Conservation (phyloP, 2,329 filamentous ascomycete species). For the Pseudonectria buxi region DNA sequence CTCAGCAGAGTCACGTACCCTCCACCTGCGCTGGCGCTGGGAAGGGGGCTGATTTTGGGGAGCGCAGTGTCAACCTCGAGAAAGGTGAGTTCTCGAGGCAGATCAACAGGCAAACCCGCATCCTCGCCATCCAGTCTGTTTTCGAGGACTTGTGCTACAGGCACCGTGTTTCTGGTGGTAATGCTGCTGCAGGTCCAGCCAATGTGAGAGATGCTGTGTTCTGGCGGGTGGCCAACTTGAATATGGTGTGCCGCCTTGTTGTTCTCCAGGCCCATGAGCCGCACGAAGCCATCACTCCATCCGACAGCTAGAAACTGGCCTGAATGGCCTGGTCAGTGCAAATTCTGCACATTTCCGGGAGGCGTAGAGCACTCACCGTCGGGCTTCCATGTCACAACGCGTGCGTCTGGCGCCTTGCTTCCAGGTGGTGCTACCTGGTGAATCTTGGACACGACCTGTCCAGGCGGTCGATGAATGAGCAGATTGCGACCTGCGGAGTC, state of each 20-base stretch:
- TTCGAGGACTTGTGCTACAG: conserved; percentile 6
- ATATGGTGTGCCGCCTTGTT: conserved; percentile 75
- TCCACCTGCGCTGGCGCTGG: conserved; percentile 51
- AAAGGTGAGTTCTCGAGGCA: conserved; percentile 67
- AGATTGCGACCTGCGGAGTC: conserved; percentile 63
- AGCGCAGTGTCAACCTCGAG: conserved; percentile 70
- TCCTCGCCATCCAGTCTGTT: conserved; percentile 11
- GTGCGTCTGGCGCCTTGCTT: conserved; percentile 34
- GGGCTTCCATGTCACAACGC: conserved; percentile 57
- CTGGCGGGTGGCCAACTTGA: conserved; percentile 39
- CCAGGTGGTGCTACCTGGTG: conserved; percentile 37
- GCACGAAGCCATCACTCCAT: conserved; percentile 74
- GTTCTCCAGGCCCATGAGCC: conserved; percentile 71
- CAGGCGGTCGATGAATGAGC: conserved; percentile 70
- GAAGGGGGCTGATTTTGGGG: conserved; percentile 68
- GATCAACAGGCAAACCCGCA: conserved; percentile 33
- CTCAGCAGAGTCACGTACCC: conserved; percentile 40
- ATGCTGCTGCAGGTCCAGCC: conserved; percentile 44
- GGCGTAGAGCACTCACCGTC: conserved; percentile 49
- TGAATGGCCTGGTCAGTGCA: conserved; percentile 21
- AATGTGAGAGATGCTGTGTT: conserved; percentile 43
- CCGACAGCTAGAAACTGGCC: conserved; percentile 74
- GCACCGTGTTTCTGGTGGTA: conserved; percentile 22
- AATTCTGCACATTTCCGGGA: too few species aligned
- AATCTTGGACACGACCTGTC: conserved; percentile 55